phyloP scores from a whole-genome alignment of 768 basidiomycete genomes.

The Termitomyces sp. region DNA sequence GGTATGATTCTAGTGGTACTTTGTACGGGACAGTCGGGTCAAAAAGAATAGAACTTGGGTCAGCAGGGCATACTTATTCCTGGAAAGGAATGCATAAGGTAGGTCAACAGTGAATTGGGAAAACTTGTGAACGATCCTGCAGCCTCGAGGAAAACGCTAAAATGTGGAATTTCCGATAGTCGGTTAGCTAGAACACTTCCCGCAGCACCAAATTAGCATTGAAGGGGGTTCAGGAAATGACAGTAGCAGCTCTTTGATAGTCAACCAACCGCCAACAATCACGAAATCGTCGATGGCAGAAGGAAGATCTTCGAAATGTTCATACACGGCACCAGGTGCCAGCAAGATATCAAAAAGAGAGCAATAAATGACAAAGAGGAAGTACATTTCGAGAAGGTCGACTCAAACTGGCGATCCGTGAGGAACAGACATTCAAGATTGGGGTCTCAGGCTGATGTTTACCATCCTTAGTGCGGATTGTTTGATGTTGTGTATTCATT shows the following conservation, averaged over 20 bases:
- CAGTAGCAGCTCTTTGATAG: not conserved
- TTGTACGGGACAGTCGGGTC: conserved; percentile 13
- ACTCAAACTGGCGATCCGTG: not conserved
- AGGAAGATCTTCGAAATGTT: conserved; percentile 4
- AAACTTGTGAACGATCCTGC: conserved; percentile 7
- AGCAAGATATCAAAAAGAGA: not conserved
- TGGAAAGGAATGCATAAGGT: not conserved
- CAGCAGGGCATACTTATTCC: conserved; percentile 7
- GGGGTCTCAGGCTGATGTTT: too few species aligned
- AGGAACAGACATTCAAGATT: too few species aligned
- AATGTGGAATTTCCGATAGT: conserved; percentile 6
- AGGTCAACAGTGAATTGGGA: not conserved
- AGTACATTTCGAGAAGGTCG: not conserved
- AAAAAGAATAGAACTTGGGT: conserved; percentile 12
- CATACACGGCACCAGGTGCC: not conserved
- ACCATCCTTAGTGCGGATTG: not conserved
- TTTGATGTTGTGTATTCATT: conserved; percentile 7
- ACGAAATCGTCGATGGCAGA: conserved; percentile 10
- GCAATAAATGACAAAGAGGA: not conserved
- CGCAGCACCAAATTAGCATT: conserved; percentile 7
- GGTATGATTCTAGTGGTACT: conserved; percentile 26
- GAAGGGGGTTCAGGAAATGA: not conserved
- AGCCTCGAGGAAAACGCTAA: conserved; percentile 6
- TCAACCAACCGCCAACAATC: conserved; percentile 17
- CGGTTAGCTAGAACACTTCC: conserved; percentile 11